Evolutionary conservation across 108 stramenopile genomes (phyloP).

Genomic region (Cyclotella atomus): DNA sequence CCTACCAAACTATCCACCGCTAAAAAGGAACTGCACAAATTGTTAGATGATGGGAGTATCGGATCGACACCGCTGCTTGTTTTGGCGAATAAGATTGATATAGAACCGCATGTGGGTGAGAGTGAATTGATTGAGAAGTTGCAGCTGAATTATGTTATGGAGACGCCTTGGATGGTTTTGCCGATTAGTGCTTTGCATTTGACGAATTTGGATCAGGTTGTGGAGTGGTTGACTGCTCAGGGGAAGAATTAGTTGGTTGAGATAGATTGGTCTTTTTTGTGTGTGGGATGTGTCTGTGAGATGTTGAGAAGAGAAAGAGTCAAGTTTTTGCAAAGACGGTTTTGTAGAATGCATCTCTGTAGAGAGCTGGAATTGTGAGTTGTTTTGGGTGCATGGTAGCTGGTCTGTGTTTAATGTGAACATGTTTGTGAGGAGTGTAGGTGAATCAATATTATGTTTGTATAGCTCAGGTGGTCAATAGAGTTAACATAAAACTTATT

Average conservation of each 20-base stretch:
- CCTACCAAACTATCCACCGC: slow-evolving; percentile 87
- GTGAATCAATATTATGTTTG: no score
- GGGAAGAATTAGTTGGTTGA: slow-evolving; percentile 56
- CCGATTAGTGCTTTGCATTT: slow-evolving; percentile 89
- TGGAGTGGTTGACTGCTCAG: slow-evolving; percentile 94
- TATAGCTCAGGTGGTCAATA: no score
- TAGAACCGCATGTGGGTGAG: slow-evolving; percentile 87
- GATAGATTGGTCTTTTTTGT: no score
- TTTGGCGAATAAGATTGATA: slow-evolving; percentile 96
- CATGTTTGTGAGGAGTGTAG: no score
- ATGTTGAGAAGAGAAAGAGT: neutral
- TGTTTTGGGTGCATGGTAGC: no score
- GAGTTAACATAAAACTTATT: no score
- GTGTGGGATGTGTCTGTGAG: neutral
- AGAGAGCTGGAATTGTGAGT: no score
- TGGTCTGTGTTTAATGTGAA: no score
- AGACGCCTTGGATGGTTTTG: slow-evolving; percentile 96
- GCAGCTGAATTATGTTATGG: slow-evolving; percentile 95
- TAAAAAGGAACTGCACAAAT: slow-evolving; percentile 93
- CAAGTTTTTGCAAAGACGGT: neutral
- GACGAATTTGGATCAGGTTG: slow-evolving; percentile 94
- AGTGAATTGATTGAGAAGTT: slow-evolving; percentile 88
- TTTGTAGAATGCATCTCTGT: no score
- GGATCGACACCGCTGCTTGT: slow-evolving; percentile 91
- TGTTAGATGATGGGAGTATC: slow-evolving; percentile 90